phyloP scores from a whole-genome alignment of 2,329 filamentous ascomycete species.

The Diplodia corticola region DNA sequence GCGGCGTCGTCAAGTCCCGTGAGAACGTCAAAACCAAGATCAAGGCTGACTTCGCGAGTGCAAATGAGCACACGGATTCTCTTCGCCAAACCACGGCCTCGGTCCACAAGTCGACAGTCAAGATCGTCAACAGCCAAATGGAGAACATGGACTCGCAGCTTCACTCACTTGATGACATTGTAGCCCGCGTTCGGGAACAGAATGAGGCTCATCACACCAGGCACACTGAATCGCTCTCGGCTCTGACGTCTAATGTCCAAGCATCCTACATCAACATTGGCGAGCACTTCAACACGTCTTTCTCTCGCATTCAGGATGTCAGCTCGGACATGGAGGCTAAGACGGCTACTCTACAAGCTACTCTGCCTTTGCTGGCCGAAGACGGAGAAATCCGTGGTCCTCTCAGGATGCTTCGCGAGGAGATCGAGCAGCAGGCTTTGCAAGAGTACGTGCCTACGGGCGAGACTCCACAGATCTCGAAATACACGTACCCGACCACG shows the following conservation, averaged over 20 bases:
- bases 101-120: slow-evolving; percentile 86
- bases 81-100: slow-evolving; percentile 82
- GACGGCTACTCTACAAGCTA: slow-evolving; percentile 58
- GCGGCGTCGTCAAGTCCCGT: slow-evolving; percentile 70
- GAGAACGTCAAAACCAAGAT: slow-evolving; percentile 79
- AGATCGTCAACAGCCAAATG: slow-evolving; percentile 87
- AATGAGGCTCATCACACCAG: slow-evolving; percentile 75
- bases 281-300: slow-evolving; percentile 67
- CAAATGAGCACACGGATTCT: slow-evolving; percentile 76
- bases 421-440: slow-evolving; percentile 65
- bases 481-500: slow-evolving; percentile 76
- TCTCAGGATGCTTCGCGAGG: slow-evolving; percentile 68
- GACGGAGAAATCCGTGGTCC: slow-evolving; percentile 64
- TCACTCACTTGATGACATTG: slow-evolving; percentile 85
- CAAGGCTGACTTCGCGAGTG: slow-evolving; percentile 82
- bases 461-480: slow-evolving; percentile 75
- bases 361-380: slow-evolving; percentile 60
- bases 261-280: slow-evolving; percentile 72
- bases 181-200: slow-evolving; percentile 75
- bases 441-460: slow-evolving; percentile 84
- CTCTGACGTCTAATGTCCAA: slow-evolving; percentile 67
- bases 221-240: slow-evolving; percentile 66
- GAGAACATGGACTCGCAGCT: slow-evolving; percentile 85
- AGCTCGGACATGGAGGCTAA: slow-evolving; percentile 66
- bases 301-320: slow-evolving; percentile 67